phyloP scores from a whole-genome alignment of 2,329 filamentous ascomycete genomes.

The Penicillium glabrum region DNA sequence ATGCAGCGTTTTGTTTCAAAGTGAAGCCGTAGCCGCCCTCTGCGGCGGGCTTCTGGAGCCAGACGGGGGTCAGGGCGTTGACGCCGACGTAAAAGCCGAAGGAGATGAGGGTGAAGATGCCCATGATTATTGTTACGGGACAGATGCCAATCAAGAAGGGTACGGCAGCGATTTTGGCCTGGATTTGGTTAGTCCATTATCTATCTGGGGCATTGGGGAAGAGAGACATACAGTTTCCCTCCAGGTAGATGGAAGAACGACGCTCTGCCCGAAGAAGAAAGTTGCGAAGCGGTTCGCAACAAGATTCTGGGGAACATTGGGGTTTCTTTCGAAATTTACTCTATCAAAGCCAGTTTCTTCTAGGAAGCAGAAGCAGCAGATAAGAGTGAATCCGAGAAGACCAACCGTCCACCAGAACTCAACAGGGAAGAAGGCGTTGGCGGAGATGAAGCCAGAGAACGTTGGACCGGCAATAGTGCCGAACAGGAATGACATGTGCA shows the following conservation, averaged over 20 bases:
- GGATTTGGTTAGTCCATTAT: neutral
- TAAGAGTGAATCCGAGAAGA: constrained; percentile 32
- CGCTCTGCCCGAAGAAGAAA: constrained; percentile 25
- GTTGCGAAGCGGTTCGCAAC: constrained; percentile 26
- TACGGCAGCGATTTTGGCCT: constrained; percentile 22
- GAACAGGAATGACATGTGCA: constrained; percentile 39
- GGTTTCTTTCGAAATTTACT: constrained; percentile 15
- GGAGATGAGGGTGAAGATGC: constrained; percentile 37
- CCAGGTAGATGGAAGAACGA: constrained; percentile 24
- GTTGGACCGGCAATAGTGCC: constrained; percentile 40
- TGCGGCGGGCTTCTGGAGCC: constrained; percentile 38
- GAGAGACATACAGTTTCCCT: constrained; percentile 20
- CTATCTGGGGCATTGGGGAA: neutral
- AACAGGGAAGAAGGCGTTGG: constrained; percentile 34
- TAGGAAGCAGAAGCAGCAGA: constrained; percentile 39
- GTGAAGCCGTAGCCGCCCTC: constrained; percentile 46
- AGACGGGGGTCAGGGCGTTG: constrained; percentile 38
- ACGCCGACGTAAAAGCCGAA: constrained; percentile 38
- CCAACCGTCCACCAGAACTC: constrained; percentile 49
- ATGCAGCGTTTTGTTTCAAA: constrained; percentile 40
- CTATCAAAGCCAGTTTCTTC: constrained; percentile 43
- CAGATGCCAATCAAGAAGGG: constrained; percentile 31
- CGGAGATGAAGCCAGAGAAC: constrained; percentile 42
- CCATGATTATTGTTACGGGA: constrained; percentile 41
- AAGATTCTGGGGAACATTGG: constrained; percentile 14